Evolutionary conservation across 129 eudicot species (phyloP).

Genomic region (Flaveria ramosissima): DNA sequence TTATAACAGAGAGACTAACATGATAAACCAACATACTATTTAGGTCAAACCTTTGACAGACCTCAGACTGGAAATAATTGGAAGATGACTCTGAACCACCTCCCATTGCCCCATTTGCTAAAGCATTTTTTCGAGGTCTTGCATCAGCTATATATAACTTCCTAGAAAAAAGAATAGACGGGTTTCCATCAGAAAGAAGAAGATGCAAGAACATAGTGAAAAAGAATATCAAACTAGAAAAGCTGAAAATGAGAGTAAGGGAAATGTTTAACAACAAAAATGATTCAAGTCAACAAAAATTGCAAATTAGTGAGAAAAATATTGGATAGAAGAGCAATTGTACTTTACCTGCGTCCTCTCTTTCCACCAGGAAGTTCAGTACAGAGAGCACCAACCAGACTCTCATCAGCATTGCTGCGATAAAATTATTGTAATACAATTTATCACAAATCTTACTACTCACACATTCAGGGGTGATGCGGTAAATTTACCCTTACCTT

Average conservation of each 20-base stretch:
- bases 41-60: constrained; percentile 48
- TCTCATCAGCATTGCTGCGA: constrained; percentile 95
- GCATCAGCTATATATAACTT: constrained; percentile 96
- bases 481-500: constrained; percentile 51
- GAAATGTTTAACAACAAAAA: not conserved
- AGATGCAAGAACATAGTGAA: constrained; percentile 12
- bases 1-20: constrained; percentile 22
- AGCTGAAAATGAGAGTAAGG: not conserved
- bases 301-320: constrained; percentile 15
- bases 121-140: constrained; percentile 94
- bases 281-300: not conserved
- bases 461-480: not conserved
- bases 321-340: not conserved
- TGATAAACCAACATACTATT: constrained; percentile 19
- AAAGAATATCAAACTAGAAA: not conserved
- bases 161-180: constrained; percentile 44
- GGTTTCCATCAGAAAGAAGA: constrained; percentile 1
- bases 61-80: constrained; percentile 95
- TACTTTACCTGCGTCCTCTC: constrained; percentile 55
- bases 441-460: constrained; percentile 16
- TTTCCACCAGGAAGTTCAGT: constrained; percentile 57
- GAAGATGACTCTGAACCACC: constrained; percentile 99
- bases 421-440: not conserved
- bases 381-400: constrained; percentile 91
- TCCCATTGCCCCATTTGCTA: constrained; percentile 99